These are phyloP conservation scores for Penicillium egyptiacum DNA, from an alignment of 495 filamentous ascomycete genomes.

Conservation along the genomic window DNA sequence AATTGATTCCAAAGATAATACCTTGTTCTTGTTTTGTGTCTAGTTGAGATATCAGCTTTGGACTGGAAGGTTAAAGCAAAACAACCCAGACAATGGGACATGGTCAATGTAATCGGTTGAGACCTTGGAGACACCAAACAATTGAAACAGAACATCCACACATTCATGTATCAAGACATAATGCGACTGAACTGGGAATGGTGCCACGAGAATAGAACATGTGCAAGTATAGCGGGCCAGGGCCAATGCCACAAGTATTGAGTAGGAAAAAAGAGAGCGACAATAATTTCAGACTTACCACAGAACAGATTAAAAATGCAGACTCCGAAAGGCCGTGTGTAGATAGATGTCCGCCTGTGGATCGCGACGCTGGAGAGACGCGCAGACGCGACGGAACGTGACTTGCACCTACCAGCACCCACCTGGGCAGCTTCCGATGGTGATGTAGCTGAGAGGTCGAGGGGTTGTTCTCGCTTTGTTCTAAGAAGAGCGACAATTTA, in stretches of 20 bases:
- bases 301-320: not conserved
- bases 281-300: not conserved
- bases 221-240: not conserved
- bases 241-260: not conserved
- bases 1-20: not conserved
- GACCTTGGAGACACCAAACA: not conserved
- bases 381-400: slow-evolving; percentile 36
- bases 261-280: not conserved
- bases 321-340: not conserved
- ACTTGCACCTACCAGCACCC: slow-evolving; percentile 8
- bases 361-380: slow-evolving; percentile 28
- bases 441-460: slow-evolving; percentile 5
- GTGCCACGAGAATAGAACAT: not conserved
- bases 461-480: not conserved
- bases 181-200: slow-evolving; percentile 1
- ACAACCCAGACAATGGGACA: not conserved
- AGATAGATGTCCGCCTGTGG: slow-evolving; percentile 14
- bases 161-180: not conserved
- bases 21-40: not conserved
- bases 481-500: not conserved
- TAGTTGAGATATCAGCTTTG: slow-evolving; percentile 5
- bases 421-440: not conserved
- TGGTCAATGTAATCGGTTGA: not conserved
- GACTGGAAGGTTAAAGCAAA: not conserved
- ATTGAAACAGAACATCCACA: not conserved